phyloP scores from a whole-genome alignment of 805 yeast genomes.

The Candida sakaeoensis region DNA sequence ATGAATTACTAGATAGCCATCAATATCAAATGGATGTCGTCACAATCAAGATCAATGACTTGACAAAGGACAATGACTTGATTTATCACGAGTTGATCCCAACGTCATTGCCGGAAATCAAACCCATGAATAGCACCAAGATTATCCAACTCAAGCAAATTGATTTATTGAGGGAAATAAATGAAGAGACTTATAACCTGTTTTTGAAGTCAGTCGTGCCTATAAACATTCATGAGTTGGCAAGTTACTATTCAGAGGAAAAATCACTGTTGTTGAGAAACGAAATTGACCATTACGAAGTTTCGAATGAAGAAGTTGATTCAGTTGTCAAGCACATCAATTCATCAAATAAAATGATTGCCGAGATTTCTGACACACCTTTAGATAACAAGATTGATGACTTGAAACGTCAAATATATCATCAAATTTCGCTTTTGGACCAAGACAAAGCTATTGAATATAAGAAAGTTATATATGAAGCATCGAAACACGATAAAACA shows the following conservation, averaged over 20 bases:
- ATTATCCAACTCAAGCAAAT: slow-evolving; percentile 49
- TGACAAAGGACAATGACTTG: slow-evolving; percentile 83
- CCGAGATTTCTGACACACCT: slow-evolving; percentile 12
- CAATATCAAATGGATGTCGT: slow-evolving; percentile 41
- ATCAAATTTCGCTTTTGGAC: slow-evolving; percentile 34
- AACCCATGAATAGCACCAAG: slow-evolving; percentile 66
- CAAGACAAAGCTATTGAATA: slow-evolving; percentile 51
- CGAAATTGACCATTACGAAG: slow-evolving; percentile 69
- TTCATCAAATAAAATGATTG: slow-evolving; percentile 31
- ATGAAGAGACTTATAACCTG: slow-evolving; percentile 41
- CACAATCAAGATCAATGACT: slow-evolving; percentile 32
- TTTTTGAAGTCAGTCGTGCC: slow-evolving; percentile 82
- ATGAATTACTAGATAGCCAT: slow-evolving; percentile 37
- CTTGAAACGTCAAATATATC: slow-evolving; percentile 35
- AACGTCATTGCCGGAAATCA: slow-evolving; percentile 55
- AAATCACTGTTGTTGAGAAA: slow-evolving; percentile 72
- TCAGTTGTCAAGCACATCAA: slow-evolving; percentile 76
- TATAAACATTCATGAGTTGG: slow-evolving; percentile 78
- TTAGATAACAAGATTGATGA: slow-evolving; percentile 17
- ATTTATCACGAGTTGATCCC: slow-evolving; percentile 83
- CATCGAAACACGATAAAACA: slow-evolving; percentile 55
- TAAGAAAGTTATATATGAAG: slow-evolving; percentile 59
- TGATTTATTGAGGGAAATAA: slow-evolving; percentile 39
- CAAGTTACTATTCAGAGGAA: slow-evolving; percentile 85
- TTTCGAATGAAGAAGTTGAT: slow-evolving; percentile 72